Evolutionary conservation across 176 grass and related monocot genomes (phyloP), one percentile per base, ranked within the genome.

Genomic region (Phoenix dactylifera): DNA sequence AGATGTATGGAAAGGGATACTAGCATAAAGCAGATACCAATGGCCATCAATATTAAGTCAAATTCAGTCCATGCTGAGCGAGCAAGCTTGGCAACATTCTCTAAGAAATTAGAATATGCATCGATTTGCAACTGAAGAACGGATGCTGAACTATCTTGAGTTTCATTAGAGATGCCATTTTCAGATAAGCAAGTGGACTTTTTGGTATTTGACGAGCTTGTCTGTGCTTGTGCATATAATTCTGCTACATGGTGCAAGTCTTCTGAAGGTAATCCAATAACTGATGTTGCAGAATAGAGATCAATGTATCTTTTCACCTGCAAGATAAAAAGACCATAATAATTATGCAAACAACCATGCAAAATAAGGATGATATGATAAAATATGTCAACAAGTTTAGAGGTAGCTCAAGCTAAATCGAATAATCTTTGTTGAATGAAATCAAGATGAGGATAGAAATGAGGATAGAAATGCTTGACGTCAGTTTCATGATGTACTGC

Each of bases 41-140:
- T 51, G 39, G 83, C 75, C 92, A 97, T 91, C 16, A 77, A 72
- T 66, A 48, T 62, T 63, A 87, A 82, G 79, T 97, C 81, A 75
- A 97, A 91, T 69, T 97, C 92, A 28, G 92, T 97, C 92, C 92
- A 97, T 52, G 87, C 87, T 76, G 84, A 88, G 62, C 92, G 83
- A 87, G 92, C 92, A 75, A 90, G 81, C 58, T 81, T 85, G 68
- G 92, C 86, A 76, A 97, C 89, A 66, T 69, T 88, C 73, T 82
- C 51, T 72, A 97, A 76, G 75, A 87, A 97, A 26, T 82, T 32
- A 55, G 81, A 85, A 70, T 90, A 90, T 72, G 78, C 80, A 87
- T 85, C 65, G 72, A 97, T 85, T 68, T 76, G 79, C 61, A 57
- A 55, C 55, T 23, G 86, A 52, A 89, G 60, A 73, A 32, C 22